phyloP scores from a whole-genome alignment of 2,329 filamentous ascomycete genomes.

The Pseudogymnoascus sp. region DNA sequence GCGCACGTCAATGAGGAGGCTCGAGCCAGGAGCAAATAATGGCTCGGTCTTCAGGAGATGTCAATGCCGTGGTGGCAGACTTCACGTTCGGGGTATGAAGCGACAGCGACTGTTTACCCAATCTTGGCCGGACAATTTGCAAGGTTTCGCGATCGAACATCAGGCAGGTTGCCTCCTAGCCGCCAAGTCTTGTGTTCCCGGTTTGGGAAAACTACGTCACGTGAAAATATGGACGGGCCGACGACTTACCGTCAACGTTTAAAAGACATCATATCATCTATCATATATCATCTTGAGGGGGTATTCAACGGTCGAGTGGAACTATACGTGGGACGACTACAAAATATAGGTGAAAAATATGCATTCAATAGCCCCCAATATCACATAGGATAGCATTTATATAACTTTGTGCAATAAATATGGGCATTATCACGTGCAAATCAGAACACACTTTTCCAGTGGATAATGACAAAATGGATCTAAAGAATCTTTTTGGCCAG shows the following conservation, averaged over 20 bases:
- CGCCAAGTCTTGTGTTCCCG: constrained; percentile 6
- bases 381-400: neutral
- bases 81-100: constrained; percentile 1
- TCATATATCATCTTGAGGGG: neutral
- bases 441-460: neutral
- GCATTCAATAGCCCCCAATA: neutral
- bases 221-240: neutral
- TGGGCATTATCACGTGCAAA: constrained; percentile 4
- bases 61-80: constrained; percentile 2
- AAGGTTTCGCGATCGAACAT: constrained; percentile 8
- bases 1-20: neutral
- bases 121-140: constrained; percentile 7
- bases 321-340: neutral
- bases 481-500: constrained; percentile 2
- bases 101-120: constrained; percentile 4
- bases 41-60: neutral
- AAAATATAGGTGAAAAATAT: neutral
- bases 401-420: neutral
- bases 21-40: constrained; percentile 1
- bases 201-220: neutral
- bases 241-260: neutral
- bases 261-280: neutral
- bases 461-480: constrained; percentile 2
- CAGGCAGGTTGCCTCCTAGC: neutral
- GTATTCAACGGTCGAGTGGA: neutral